A percentile compares a stretch with the other conserved stretches of the same genome.
Evolutionary conservation across 345 rosid genomes (phyloP).

Genomic region (Acer campestre): DNA sequence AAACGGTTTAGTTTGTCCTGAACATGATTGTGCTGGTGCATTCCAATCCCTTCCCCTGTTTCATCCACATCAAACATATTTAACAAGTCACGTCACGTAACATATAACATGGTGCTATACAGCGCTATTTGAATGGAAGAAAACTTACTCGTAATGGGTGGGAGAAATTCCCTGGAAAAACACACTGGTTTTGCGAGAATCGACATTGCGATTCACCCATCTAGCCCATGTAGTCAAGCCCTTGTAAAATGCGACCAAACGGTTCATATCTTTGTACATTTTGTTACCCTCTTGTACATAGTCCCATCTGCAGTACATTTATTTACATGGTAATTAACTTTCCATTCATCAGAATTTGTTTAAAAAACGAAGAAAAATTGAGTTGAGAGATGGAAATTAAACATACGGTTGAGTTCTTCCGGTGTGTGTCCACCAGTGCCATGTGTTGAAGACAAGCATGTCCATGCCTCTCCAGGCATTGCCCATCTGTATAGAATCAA

Average conservation of each 20-base stretch:
- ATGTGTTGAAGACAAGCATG: slow-evolving; percentile 74
- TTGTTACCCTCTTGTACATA: slow-evolving; percentile 68
- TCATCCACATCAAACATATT: not conserved
- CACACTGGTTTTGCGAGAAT: slow-evolving; percentile 76
- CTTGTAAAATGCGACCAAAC: slow-evolving; percentile 74
- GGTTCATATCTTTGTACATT: slow-evolving; percentile 77
- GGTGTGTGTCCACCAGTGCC: slow-evolving; percentile 98
- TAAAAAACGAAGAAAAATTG: not conserved
- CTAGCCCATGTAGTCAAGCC: slow-evolving; percentile 94
- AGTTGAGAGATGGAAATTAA: not conserved
- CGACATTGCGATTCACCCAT: slow-evolving; percentile 71
- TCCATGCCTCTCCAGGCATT: slow-evolving; percentile 85
- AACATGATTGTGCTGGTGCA: slow-evolving; percentile 60
- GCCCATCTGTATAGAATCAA: slow-evolving; percentile 70
- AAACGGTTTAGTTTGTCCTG: slow-evolving; percentile 61
- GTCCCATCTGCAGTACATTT: slow-evolving; percentile 57
- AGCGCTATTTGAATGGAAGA: not conserved
- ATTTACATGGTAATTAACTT: not conserved
- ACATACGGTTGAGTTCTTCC: slow-evolving; percentile 73
- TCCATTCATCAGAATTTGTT: not conserved
- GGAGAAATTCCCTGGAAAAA: slow-evolving; percentile 90
- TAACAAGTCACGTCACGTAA: not conserved
- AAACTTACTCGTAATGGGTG: slow-evolving; percentile 76
- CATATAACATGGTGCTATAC: too few relatives aligned
- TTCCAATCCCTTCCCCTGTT: slow-evolving; percentile 88